A percentile compares a stretch with the other conserved stretches of the same genome.
phyloP scores from a whole-genome alignment of 2,329 filamentous ascomycete genomes.

The Colletotrichum abscissum region DNA sequence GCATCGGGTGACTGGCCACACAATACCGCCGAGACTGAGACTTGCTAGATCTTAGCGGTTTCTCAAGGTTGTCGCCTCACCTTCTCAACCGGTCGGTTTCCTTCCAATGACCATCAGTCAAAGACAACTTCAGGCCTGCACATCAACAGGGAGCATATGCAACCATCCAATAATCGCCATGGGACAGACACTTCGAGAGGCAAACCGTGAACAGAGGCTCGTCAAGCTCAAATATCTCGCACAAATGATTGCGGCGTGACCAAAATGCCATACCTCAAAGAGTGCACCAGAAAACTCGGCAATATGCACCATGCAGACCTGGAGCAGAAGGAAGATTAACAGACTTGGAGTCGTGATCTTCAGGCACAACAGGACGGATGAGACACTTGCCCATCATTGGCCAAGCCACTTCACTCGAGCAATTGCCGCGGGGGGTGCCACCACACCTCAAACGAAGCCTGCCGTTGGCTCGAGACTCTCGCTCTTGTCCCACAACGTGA shows the following conservation, averaged over 20 bases:
- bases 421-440: conserved; percentile 17
- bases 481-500: not conserved
- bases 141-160: not conserved
- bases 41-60: not conserved
- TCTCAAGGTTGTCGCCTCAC: not conserved
- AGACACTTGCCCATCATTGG: not conserved
- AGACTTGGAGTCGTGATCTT: conserved; percentile 5
- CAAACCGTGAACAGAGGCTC: conserved; percentile 9
- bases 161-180: not conserved
- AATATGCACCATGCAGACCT: conserved; percentile 19
- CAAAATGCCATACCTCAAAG: not conserved
- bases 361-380: conserved; percentile 14
- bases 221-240: conserved; percentile 7
- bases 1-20: not conserved
- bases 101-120: conserved; percentile 1
- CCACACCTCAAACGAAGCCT: not conserved
- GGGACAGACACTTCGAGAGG: conserved; percentile 9
- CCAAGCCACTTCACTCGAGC: not conserved
- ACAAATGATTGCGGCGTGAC: not conserved
- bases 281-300: not conserved
- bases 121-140: conserved; percentile 1
- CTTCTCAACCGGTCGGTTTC: not conserved
- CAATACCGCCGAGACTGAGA: conserved; percentile 6
- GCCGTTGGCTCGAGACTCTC: not conserved
- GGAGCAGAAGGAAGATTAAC: too few species aligned